These are phyloP conservation scores for Talaromyces wortmannii DNA, from an alignment of 495 filamentous ascomycete genomes.

Conservation along the genomic window DNA sequence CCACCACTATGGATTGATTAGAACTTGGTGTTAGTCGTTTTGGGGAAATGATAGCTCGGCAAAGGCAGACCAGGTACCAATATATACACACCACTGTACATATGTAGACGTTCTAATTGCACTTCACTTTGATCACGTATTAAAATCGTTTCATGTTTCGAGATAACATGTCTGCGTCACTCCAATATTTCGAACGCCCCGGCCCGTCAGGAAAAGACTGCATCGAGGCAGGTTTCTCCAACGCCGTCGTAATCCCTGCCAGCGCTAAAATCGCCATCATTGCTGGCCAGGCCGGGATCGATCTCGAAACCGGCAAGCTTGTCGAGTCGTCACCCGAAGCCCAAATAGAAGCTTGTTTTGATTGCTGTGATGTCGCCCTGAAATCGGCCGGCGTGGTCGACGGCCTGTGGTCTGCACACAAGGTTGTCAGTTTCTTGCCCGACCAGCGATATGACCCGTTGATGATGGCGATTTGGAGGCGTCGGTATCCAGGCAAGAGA, in stretches of 20 bases:
- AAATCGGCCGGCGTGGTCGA: background rate
- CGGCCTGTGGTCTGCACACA: background rate
- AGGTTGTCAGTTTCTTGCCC: background rate
- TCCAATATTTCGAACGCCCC: background rate
- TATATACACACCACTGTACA: background rate
- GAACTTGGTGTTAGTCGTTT: background rate
- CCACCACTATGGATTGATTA: background rate
- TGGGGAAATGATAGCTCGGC: background rate
- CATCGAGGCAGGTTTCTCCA: background rate
- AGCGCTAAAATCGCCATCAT: background rate
- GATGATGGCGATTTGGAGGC: background rate
- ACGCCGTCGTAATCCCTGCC: background rate
- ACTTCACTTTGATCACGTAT: background rate
- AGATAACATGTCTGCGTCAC: background rate
- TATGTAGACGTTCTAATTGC: background rate
- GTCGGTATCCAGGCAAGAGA: background rate
- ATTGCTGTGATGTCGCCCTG: background rate
- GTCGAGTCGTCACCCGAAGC: background rate
- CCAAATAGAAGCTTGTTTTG: background rate
- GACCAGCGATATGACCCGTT: background rate
- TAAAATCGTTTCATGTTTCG: background rate
- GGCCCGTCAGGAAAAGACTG: background rate
- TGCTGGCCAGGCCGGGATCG: background rate
- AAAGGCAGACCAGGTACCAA: background rate
- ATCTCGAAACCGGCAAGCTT: background rate